phyloP scores from a whole-genome alignment of 345 rosid genomes.

The Moringa oleifera region DNA sequence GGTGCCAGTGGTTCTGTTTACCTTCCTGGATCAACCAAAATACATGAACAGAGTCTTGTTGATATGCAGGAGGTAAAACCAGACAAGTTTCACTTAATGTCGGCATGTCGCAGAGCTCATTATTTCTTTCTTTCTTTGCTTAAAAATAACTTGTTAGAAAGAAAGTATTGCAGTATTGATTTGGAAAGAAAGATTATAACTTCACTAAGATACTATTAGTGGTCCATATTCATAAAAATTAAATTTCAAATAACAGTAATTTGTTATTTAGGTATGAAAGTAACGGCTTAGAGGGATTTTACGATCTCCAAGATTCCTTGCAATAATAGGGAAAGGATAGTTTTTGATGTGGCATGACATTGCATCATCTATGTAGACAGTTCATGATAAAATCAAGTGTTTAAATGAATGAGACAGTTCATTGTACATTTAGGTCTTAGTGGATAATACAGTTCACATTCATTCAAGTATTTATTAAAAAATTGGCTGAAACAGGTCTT shows the following conservation, averaged over 20 bases:
- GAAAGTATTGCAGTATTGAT: no score
- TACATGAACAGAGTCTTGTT: conserved; percentile 86
- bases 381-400: background rate
- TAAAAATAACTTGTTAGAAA: background rate
- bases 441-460: no score
- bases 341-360: background rate
- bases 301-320: background rate
- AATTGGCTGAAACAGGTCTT: conserved; percentile 40
- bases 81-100: background rate
- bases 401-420: background rate
- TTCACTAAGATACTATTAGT: background rate
- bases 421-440: no score
- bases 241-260: no score
- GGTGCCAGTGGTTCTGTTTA: conserved; percentile 58
- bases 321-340: background rate
- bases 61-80: conserved; percentile 89
- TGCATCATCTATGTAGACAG: background rate
- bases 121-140: background rate
- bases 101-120: background rate
- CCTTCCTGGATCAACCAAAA: conserved; percentile 92
- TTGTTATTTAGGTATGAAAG: background rate
- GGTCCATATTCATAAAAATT: background rate
- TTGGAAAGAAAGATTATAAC: background rate
- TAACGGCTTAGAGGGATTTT: background rate
- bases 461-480: conserved; percentile 1